Conservation (phyloP, 1,284 basidiomycete species). For the Sphaerobolus stellatus region DNA sequence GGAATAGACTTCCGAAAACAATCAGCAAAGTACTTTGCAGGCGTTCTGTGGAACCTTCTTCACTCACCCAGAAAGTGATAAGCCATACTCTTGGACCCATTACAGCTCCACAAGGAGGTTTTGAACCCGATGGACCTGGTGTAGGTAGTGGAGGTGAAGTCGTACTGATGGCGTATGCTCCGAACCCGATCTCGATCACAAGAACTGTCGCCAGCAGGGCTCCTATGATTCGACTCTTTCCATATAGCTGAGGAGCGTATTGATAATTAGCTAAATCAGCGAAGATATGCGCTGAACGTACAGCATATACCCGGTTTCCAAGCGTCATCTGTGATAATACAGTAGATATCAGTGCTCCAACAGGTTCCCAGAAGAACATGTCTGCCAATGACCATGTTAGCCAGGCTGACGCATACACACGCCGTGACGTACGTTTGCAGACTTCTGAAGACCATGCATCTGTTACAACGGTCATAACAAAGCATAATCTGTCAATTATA, state of each 20-base stretch:
- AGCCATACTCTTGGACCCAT: neutral
- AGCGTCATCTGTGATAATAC: slow-evolving; percentile 3
- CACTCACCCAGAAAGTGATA: slow-evolving; percentile 1
- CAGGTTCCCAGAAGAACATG: slow-evolving; percentile 2
- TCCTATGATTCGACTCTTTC: neutral
- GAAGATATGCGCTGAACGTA: neutral
- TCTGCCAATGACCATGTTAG: neutral
- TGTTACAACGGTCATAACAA: neutral
- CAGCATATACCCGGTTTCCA: neutral
- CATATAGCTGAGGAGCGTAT: neutral
- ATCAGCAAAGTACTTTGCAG: neutral
- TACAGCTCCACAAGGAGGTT: slow-evolving; percentile 2
- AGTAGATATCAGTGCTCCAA: slow-evolving; percentile 3
- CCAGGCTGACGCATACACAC: no score
- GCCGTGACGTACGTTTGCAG: neutral
- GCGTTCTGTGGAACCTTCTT: neutral
- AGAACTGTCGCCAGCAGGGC: neutral
- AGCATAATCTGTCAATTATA: slow-evolving; percentile 1
- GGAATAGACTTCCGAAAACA: neutral
- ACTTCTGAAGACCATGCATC: neutral
- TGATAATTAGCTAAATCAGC: neutral
- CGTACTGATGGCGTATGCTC: slow-evolving; percentile 1
- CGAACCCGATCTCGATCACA: neutral
- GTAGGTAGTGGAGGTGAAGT: neutral
- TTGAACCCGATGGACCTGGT: neutral